Evolutionary conservation across 257 asterid genomes (phyloP), one percentile per base, ranked within the genome.

Genomic region (Verbascum thapsus): DNA sequence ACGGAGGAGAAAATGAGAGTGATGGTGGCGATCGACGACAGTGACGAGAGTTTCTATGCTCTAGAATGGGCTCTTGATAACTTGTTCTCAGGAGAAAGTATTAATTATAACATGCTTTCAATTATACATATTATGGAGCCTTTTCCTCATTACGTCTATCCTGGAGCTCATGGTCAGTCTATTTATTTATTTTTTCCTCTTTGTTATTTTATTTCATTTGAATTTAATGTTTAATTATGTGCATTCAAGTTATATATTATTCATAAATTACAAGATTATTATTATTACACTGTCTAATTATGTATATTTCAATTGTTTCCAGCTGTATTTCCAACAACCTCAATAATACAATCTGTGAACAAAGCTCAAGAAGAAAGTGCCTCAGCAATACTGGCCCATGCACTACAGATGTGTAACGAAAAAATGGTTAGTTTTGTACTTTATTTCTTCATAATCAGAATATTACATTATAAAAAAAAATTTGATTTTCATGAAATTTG

Each of bases 351-450:
- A 10, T 69, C 78, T 0, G 76, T 58, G 58, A 76, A 52, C 58
- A 78, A 71, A 71, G 72, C 58, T 41, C 75, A 73, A 53, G 72
- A 57, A 23, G 79, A 76, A 40, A 65, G 48, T 66, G 81, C 84
- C 0, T 44, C 71, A 0, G 53, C 30, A 4, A 26, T 73, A 26
- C 74, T 79, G 10, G 16, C 63, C 52, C 76, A 45, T 15, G 88
- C 88, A 11, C 10, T 72, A 20, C 18, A 51, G 11, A 64, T 79
- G 63, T 79, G 82, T 10, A 32, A 56, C 22, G 58, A 69, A 38
- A 74, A 44, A 53, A 44, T 41, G 72, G 88, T 67, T 2, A 18
- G 32, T 63, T 20, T 9, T n/a, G 8, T n/a, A 8, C 13, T 13
- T 62, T 8, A 45, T 42, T 1, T 26, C 32, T 26, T 26, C 5